phyloP scores from a whole-genome alignment of 2,329 filamentous ascomycete species.

The Anthostomella pinea region DNA sequence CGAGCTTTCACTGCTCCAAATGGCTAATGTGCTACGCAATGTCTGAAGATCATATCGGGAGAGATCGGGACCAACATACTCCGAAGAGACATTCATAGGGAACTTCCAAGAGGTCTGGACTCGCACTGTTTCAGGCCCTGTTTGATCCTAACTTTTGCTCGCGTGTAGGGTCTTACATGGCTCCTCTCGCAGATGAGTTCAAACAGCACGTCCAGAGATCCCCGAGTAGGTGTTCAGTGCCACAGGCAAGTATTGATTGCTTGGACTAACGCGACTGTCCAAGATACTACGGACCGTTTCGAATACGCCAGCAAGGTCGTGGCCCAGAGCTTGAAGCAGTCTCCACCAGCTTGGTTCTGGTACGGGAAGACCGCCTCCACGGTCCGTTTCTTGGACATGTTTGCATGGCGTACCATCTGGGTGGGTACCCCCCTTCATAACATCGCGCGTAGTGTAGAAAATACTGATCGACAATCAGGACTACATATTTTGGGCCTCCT shows the following conservation, averaged over 20 bases:
- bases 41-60: slow-evolving; percentile 24
- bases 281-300: slow-evolving; percentile 12
- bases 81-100: slow-evolving; percentile 16
- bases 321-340: slow-evolving; percentile 9
- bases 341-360: slow-evolving; percentile 26
- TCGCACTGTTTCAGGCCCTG: not conserved
- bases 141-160: not conserved
- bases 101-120: slow-evolving; percentile 18
- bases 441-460: too few species aligned
- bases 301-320: slow-evolving; percentile 22
- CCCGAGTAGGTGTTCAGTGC: slow-evolving; percentile 21
- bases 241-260: not conserved
- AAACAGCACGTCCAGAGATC: slow-evolving; percentile 18
- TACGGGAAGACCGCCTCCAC: slow-evolving; percentile 7
- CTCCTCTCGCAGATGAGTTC: slow-evolving; percentile 18
- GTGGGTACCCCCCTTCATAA: too few species aligned
- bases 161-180: slow-evolving; percentile 23
- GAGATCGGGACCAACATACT: slow-evolving; percentile 29
- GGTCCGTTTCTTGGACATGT: slow-evolving; percentile 14
- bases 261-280: not conserved
- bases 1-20: not conserved
- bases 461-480: too few species aligned
- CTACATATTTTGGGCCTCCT: too few species aligned
- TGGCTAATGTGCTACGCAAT: not conserved
- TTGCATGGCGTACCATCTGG: slow-evolving; percentile 20